Evolutionary conservation across 2,329 filamentous ascomycete genomes (phyloP), one percentile per base, ranked within the genome.

Genomic region (Claviceps quebecensis): DNA sequence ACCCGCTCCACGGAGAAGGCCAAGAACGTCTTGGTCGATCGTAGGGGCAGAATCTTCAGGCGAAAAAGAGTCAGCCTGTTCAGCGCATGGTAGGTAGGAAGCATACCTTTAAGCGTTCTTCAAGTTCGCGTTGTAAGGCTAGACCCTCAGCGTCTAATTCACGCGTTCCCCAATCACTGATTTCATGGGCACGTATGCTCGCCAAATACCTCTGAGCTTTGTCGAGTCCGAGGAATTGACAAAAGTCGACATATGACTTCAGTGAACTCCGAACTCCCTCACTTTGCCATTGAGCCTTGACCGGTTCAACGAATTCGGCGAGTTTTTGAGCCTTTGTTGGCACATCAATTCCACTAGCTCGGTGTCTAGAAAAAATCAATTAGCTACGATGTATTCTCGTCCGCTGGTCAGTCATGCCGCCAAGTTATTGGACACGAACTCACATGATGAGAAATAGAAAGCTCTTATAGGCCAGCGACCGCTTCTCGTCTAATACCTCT

Each of bases 391-490:
- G 19, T 17, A 19, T 17, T 16, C 47, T 14, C 29, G 11, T 14
- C 40, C 34, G 37, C 17, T n/a, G 3, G 7, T 40, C 16, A 9
- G 7, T 40, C 16, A 5, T n/a, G 5, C 26, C 5, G 5, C 17
- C 6, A 17, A 11, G 3, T 16, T 16, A 9, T 41, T 5, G 11
- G 13, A 6, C 39, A 7, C 29, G 29, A 64, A 64, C 74, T 62
- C 70, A 85, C 79, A 93, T 84, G 55, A 98, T 93, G 53, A 95
- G 93, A 64, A 98, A 94, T 1, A 97, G 74, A 56, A 97, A 91
- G 9, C 89, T 91, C 58, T 83, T 86, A 60, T 94, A 90, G 1
- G 90, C 87, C 61, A 93, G 83, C 52, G 87, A 81, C 36, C 90
- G 80, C 61, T 90, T 88, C 60, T 91, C 84, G 60, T 96, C 91